These are phyloP conservation scores for Ziziphus jujuba DNA, from an alignment of 306 rosid genomes.

Conservation along the genomic window DNA sequence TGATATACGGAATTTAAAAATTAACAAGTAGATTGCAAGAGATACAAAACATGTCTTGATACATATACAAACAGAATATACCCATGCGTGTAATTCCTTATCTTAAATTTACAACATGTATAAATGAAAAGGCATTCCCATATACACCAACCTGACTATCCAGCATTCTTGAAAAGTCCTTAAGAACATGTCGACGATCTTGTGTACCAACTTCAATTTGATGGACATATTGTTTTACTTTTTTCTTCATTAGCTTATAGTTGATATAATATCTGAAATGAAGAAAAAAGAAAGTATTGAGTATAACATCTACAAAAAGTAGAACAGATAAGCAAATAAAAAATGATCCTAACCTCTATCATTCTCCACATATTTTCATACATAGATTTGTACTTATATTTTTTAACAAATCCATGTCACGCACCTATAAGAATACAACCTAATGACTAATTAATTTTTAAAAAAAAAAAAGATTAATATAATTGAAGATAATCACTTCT, in stretches of 20 bases:
- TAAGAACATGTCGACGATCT: slow-evolving; percentile 83
- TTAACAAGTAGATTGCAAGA: neutral
- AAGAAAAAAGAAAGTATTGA: slow-evolving; percentile 20
- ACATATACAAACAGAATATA: neutral
- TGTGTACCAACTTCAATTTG: slow-evolving; percentile 79
- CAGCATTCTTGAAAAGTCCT: slow-evolving; percentile 95
- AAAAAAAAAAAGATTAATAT: no score
- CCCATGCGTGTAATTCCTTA: slow-evolving; percentile 16
- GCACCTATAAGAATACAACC: neutral
- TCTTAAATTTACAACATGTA: slow-evolving; percentile 10
- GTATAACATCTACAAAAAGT: slow-evolving; percentile 11
- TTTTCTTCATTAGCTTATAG: slow-evolving; percentile 94
- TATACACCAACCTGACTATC: slow-evolving; percentile 72
- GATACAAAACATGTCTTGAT: neutral
- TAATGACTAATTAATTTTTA: no score
- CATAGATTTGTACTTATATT: neutral
- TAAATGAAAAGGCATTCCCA: slow-evolving; percentile 10
- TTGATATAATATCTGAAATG: slow-evolving; percentile 79
- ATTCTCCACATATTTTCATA: neutral
- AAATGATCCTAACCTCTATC: neutral
- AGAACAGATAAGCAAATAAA: neutral
- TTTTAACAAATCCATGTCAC: neutral
- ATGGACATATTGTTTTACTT: slow-evolving; percentile 77
- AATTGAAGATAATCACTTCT: no score
- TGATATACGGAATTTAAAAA: no score